Evolutionary conservation across 441 rosid species (phyloP), one percentile per base, ranked within the genome.

Genomic region (Raphanus hybrid): DNA sequence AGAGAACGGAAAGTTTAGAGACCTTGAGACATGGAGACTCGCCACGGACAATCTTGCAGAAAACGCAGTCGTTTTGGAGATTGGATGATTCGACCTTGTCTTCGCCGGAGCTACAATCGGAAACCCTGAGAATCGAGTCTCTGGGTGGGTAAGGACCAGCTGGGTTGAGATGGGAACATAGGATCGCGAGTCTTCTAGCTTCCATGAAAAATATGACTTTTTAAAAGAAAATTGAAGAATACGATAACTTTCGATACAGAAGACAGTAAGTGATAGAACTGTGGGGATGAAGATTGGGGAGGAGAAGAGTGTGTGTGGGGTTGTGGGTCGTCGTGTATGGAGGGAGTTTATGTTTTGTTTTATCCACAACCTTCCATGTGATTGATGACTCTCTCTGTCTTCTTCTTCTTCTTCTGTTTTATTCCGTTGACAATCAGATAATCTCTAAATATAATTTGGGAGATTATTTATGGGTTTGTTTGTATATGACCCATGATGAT

Each of bases 1-100:
- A 23, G 26, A 23, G 26, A 23, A 23, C 26, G 26, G 34, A 14
- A 23, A n/a, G 5, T 50, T 59, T 0, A 8, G 5, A 7, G 6
- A 90, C 97, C 92, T 90, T 92, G 70, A 89, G 73, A 70, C 92
- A 86, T 6, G 92, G 90, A 35, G 93, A 84, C 67, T 92, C 90
- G 37, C 97, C 98, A 14, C 88, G 92, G 55, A 88, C 78, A 50
- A 94, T 89, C 85, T 83, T 79, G 59, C 98, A 92, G 81, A 94
- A 94, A 77, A 94, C 94, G 80, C 98, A 92, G 84, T 78, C 87
- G 41, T 83, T 78, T 58, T 58, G 77, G 3, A 45, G 82, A 45
- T 35, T 45, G 0, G 79, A 57, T 35, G 79, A 57, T 11, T 57
- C 70, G 4, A 16, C 52, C 18, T 67, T 68, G 0, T 45, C 15